These are phyloP conservation scores for Rhodosporidiobolus odoratus DNA, from an alignment of 768 basidiomycete species.

Conservation along the genomic window DNA sequence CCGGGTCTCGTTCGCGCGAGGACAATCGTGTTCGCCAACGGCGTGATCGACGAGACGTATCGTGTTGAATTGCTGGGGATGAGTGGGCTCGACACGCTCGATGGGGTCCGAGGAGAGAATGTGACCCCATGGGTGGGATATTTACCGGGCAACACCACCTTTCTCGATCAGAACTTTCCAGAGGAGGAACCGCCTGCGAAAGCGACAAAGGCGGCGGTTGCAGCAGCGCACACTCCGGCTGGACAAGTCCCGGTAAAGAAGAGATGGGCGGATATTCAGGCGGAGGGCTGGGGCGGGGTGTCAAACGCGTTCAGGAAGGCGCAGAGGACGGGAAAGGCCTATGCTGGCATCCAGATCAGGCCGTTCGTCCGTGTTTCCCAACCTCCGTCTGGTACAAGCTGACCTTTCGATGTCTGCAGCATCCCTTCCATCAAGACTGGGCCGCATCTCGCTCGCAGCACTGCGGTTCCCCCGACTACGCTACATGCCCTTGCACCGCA, in stretches of 20 bases:
- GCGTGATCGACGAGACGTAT: neutral
- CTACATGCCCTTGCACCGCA: neutral
- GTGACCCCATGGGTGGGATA: constrained; percentile 19
- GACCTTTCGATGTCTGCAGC: neutral
- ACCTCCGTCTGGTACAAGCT: neutral
- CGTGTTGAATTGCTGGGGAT: constrained; percentile 24
- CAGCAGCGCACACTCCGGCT: too few species aligned
- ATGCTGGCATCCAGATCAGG: constrained; percentile 19
- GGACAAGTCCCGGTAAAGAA: too few species aligned
- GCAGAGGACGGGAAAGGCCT: constrained; percentile 21
- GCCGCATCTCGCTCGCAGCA: constrained; percentile 10
- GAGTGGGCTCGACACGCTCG: neutral
- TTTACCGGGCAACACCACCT: constrained; percentile 7
- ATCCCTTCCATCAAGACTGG: constrained; percentile 15
- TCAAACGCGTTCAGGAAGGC: constrained; percentile 16
- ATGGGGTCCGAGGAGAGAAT: constrained; percentile 11
- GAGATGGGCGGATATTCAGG: constrained; percentile 15
- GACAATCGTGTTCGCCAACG: neutral
- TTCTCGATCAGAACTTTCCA: neutral
- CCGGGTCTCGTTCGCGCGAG: constrained; percentile 28
- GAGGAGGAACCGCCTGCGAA: neutral
- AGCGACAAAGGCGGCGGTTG: neutral
- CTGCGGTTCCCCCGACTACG: neutral
- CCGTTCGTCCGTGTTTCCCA: constrained; percentile 5
- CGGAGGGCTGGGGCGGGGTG: constrained; percentile 17